Evolutionary conservation across 306 rosid species (phyloP).

Genomic region (Arachis hypogaea): DNA sequence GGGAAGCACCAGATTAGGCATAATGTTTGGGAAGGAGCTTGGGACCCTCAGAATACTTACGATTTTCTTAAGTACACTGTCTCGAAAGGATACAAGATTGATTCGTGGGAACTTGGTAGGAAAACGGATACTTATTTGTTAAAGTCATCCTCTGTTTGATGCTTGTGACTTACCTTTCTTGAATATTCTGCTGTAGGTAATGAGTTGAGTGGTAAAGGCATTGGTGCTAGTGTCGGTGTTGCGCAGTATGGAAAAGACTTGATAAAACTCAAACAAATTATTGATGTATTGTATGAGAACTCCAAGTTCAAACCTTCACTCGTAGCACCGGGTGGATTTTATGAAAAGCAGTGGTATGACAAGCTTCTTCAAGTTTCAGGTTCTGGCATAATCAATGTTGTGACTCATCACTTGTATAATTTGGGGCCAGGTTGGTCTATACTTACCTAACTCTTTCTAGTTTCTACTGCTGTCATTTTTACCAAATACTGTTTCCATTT

Average conservation of each 20-base stretch:
- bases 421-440: constrained; percentile 82
- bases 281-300: constrained; percentile 51
- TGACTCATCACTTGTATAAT: constrained; percentile 89
- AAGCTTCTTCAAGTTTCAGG: constrained; percentile 82
- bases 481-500: not conserved
- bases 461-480: constrained; percentile 18
- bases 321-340: constrained; percentile 94
- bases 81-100: constrained; percentile 77
- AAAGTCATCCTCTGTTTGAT: not conserved
- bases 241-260: constrained; percentile 82
- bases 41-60: constrained; percentile 75
- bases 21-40: constrained; percentile 77
- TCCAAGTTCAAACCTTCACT: constrained; percentile 67
- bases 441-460: constrained; percentile 6
- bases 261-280: constrained; percentile 61
- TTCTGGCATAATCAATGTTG: constrained; percentile 62
- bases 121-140: constrained; percentile 24
- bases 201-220: constrained; percentile 84
- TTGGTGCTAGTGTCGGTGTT: constrained; percentile 79
- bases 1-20: constrained; percentile 66
- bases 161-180: constrained; percentile 29
- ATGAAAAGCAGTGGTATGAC: constrained; percentile 70
- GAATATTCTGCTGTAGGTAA: constrained; percentile 62
- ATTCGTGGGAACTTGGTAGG: constrained; percentile 97
- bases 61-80: constrained; percentile 76